Conservation (phyloP, 2,329 filamentous ascomycete species). For the Venturia carpophila region DNA sequence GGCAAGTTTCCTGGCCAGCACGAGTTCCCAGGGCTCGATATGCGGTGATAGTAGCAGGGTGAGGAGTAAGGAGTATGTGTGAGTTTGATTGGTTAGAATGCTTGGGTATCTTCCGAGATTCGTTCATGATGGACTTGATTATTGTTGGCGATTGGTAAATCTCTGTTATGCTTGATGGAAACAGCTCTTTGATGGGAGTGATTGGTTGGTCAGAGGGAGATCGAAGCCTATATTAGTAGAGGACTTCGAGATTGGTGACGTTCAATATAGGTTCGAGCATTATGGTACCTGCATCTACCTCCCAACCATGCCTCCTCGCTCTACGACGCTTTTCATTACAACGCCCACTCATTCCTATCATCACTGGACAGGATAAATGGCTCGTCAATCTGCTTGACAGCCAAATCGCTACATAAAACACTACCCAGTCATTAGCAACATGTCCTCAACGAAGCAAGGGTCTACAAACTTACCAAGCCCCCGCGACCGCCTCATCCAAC, state of each 20-base stretch:
- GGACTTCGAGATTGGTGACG: background rate
- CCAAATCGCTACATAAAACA: conserved; percentile 89
- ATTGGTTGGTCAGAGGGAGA: background rate
- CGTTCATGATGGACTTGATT: background rate
- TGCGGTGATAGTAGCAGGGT: background rate
- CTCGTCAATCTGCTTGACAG: conserved; percentile 89
- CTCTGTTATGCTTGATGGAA: too few species aligned
- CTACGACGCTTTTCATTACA: conserved; percentile 24
- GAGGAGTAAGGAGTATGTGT: background rate
- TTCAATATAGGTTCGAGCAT: background rate
- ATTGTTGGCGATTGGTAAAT: background rate
- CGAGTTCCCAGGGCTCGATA: background rate
- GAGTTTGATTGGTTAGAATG: background rate
- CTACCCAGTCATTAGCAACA: conserved; percentile 40
- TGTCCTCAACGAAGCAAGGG: background rate
- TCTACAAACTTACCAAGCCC: conserved; percentile 61
- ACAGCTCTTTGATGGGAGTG: background rate
- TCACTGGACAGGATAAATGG: conserved; percentile 74
- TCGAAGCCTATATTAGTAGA: background rate
- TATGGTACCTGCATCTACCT: background rate
- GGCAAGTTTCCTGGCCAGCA: background rate
- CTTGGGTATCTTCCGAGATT: background rate
- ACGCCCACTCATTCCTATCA: conserved; percentile 70
- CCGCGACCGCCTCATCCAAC: conserved; percentile 84
- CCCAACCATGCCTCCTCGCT: background rate